A percentile compares a stretch with the other conserved stretches of the same genome.
These are phyloP conservation scores for Corchorus olitorius DNA, from an alignment of 345 rosid genomes.

Conservation along the genomic window DNA sequence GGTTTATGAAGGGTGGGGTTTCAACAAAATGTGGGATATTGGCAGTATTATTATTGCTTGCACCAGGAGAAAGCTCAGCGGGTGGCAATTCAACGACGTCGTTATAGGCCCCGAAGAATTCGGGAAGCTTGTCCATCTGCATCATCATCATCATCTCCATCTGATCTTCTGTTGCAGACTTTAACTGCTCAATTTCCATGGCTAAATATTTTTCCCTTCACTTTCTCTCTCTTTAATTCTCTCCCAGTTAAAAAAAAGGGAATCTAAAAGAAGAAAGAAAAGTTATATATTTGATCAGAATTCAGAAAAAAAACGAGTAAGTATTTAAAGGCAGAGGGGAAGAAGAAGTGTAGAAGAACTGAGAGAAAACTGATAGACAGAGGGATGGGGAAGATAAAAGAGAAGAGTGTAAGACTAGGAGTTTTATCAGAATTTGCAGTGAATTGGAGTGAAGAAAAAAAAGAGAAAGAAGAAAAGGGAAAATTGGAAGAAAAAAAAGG, in stretches of 20 bases:
- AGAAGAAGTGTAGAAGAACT: conserved; percentile 5
- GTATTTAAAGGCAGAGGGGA: conserved; percentile 18
- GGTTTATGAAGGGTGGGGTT: conserved; percentile 20
- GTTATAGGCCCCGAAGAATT: conserved; percentile 25
- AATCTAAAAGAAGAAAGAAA: not conserved
- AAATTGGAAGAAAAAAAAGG: not conserved
- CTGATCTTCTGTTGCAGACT: conserved; percentile 36
- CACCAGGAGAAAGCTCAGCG: conserved; percentile 21
- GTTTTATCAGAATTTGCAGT: conserved; percentile 50
- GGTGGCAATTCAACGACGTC: conserved; percentile 25
- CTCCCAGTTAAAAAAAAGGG: not conserved
- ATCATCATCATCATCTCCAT: conserved; percentile 43
- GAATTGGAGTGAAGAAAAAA: conserved; percentile 21
- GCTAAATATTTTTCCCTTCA: not conserved
- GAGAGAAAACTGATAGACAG: conserved; percentile 27
- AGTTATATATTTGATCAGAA: not conserved
- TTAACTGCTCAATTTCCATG: conserved; percentile 49
- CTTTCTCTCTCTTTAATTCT: conserved; percentile 1
- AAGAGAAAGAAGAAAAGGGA: conserved; percentile 20
- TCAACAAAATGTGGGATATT: conserved; percentile 30
- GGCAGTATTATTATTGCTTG: conserved; percentile 4
- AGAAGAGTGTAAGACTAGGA: conserved; percentile 34
- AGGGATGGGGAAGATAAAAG: conserved; percentile 45
- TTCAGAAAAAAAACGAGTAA: not conserved
- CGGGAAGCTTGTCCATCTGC: conserved; percentile 44